Conservation (phyloP, 129 eudicot genomes). For the Ambrosia artemisiifolia region DNA sequence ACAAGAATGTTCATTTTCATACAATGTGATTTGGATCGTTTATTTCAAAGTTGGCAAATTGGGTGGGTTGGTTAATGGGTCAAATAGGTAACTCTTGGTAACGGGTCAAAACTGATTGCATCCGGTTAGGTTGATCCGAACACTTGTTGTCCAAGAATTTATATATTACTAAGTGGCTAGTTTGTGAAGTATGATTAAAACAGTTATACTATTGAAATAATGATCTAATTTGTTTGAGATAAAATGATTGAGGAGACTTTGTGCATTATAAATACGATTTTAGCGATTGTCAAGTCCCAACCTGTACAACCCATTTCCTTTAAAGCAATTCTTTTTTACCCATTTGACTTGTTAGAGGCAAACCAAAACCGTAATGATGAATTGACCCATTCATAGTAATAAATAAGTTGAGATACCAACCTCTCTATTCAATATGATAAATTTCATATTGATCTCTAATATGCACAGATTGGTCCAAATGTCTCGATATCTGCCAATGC, state of each 20-base stretch:
- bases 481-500: slow-evolving; percentile 96
- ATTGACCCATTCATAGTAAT: not conserved
- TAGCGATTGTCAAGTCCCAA: not conserved
- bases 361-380: not conserved
- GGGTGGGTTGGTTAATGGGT: slow-evolving; percentile 1
- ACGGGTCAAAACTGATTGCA: not conserved
- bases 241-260: not conserved
- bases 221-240: not conserved
- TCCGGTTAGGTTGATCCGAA: not conserved
- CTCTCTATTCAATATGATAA: not conserved
- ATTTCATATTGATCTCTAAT: slow-evolving; percentile 9
- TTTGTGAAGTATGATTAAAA: not conserved
- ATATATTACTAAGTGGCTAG: not conserved
- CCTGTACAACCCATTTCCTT: not conserved
- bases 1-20: not conserved
- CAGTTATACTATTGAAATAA: too few species aligned
- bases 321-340: not conserved
- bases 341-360: not conserved
- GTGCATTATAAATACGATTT: not conserved
- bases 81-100: not conserved
- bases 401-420: not conserved
- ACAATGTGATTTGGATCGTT: not conserved
- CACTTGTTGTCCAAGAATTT: not conserved
- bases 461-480: slow-evolving; percentile 85
- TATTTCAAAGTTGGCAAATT: not conserved